These are phyloP conservation scores for Trichoderma reesei DNA, from an alignment of 495 filamentous ascomycete genomes.

Conservation along the genomic window DNA sequence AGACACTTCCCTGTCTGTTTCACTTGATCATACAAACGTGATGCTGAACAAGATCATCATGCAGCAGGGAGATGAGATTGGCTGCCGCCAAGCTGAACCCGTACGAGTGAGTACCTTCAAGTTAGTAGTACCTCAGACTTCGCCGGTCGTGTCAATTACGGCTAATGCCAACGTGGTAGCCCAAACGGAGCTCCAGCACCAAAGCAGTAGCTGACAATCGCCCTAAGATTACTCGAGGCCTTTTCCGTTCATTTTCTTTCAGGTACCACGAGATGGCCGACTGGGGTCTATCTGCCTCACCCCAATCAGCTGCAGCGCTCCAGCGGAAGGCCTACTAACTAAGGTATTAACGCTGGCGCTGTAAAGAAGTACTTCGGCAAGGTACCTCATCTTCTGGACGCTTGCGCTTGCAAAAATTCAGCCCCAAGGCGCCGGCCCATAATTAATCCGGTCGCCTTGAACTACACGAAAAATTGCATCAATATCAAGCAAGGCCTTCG, in stretches of 20 bases:
- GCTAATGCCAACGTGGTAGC: neutral
- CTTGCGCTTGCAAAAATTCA: no score
- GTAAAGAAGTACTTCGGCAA: no score
- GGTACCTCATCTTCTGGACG: no score
- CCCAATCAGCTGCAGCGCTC: neutral
- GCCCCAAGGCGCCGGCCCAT: conserved; percentile 1
- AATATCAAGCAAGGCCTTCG: neutral
- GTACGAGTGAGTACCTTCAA: no score
- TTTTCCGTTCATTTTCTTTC: neutral
- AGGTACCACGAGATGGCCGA: neutral
- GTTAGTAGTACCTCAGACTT: neutral
- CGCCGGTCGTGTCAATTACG: neutral
- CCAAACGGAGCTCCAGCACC: neutral
- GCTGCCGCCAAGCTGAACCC: no score
- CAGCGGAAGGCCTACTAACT: neutral
- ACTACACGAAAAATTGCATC: conserved; percentile 8
- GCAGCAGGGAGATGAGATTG: neutral
- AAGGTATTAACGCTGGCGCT: no score
- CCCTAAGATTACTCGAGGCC: neutral
- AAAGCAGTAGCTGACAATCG: neutral
- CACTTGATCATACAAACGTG: no score
- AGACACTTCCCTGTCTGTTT: no score
- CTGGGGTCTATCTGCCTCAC: neutral
- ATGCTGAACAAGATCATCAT: no score
- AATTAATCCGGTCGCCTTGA: neutral